These are phyloP conservation scores for Axilococcus clingmanii DNA, from an alignment of 139 green algal species.

Conservation along the genomic window DNA sequence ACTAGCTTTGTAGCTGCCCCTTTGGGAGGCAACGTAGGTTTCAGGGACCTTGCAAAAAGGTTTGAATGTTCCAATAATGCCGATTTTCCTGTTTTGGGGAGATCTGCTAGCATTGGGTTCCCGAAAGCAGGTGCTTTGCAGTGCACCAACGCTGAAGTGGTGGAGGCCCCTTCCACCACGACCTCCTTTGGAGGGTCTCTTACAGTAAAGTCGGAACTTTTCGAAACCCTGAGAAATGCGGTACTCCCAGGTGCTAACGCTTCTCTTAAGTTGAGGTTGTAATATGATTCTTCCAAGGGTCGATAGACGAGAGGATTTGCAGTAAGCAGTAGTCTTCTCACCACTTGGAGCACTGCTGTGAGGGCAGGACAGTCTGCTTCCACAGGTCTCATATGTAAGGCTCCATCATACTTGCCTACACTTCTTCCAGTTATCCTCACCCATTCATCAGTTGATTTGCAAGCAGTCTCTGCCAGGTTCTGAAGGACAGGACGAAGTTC, in stretches of 20 bases:
- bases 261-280: neutral
- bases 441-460: slow-evolving; percentile 22
- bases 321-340: neutral
- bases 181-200: neutral
- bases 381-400: slow-evolving; percentile 13
- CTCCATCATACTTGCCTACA: slow-evolving; percentile 21
- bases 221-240: neutral
- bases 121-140: neutral
- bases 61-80: neutral
- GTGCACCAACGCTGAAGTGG: neutral
- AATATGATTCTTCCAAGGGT: slow-evolving; percentile 26
- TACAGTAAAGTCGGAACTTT: neutral
- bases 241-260: neutral
- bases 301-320: slow-evolving; percentile 12
- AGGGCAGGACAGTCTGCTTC: slow-evolving; percentile 7
- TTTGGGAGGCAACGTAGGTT: neutral
- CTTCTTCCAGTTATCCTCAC: slow-evolving; percentile 12
- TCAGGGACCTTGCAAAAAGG: neutral
- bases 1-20: neutral
- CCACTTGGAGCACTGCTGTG: slow-evolving; percentile 2
- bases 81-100: neutral
- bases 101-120: neutral
- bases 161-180: neutral
- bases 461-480: slow-evolving; percentile 1
- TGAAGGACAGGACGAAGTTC: slow-evolving; percentile 7